Evolutionary conservation across 192 early-diverging fungal genomes (phyloP).

Genomic region (Oehlia diaphana): DNA sequence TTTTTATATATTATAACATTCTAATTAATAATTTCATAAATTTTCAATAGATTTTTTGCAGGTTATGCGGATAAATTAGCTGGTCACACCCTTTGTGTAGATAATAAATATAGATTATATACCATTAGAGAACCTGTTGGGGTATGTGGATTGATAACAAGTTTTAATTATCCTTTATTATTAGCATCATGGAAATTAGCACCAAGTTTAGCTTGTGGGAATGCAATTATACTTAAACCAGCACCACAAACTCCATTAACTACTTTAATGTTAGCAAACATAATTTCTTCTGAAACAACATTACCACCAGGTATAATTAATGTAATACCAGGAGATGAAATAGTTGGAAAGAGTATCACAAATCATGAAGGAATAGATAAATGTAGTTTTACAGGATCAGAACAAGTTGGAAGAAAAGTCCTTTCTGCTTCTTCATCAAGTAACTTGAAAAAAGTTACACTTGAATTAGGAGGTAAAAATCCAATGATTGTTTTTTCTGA

Average conservation of each 20-base stretch:
- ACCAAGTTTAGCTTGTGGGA: slow-evolving; percentile 56
- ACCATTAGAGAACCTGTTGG: slow-evolving; percentile 66
- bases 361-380: slow-evolving; percentile 66
- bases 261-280: slow-evolving; percentile 60
- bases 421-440: slow-evolving; percentile 59
- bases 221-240: slow-evolving; percentile 73
- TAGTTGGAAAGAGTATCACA: slow-evolving; percentile 67
- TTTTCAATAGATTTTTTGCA: slow-evolving; percentile 71
- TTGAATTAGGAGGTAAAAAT: slow-evolving; percentile 90
- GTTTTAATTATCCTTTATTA: slow-evolving; percentile 75
- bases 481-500: slow-evolving; percentile 81
- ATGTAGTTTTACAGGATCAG: slow-evolving; percentile 77
- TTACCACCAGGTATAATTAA: slow-evolving; percentile 82
- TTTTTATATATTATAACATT: no score
- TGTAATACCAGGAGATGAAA: slow-evolving; percentile 77
- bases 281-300: slow-evolving; percentile 62
- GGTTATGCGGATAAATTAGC: slow-evolving; percentile 63
- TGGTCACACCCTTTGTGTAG: slow-evolving; percentile 14
- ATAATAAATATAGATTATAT: slow-evolving; percentile 32
- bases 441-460: slow-evolving; percentile 71
- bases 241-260: slow-evolving; percentile 69
- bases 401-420: slow-evolving; percentile 63
- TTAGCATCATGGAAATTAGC: slow-evolving; percentile 84
- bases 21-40: not conserved
- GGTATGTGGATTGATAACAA: slow-evolving; percentile 76